Evolutionary conservation across 1,284 basidiomycete genomes (phyloP).

Genomic region (Boletellus sp.): DNA sequence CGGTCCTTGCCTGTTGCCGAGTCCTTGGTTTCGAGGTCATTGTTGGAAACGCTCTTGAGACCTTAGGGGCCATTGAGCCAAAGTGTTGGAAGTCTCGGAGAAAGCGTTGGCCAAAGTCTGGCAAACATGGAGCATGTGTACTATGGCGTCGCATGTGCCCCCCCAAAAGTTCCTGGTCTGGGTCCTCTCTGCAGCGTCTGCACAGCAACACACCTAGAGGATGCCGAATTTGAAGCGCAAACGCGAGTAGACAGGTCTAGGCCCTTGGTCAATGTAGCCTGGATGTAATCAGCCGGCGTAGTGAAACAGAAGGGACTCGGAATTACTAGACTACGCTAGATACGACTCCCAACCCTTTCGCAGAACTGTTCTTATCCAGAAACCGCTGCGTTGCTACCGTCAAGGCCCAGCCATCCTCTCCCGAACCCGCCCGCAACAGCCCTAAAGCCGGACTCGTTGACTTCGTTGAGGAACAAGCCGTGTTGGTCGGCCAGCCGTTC

Average conservation of each 20-base stretch:
- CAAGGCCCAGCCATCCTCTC: slow-evolving; percentile 62
- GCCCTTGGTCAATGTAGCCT: not conserved
- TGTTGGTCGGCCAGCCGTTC: slow-evolving; percentile 81
- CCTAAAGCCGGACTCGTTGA: slow-evolving; percentile 80
- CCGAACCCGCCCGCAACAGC: slow-evolving; percentile 81
- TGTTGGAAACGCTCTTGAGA: no score
- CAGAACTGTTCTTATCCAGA: not conserved
- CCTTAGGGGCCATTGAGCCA: no score
- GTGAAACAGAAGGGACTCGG: not conserved
- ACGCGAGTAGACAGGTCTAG: slow-evolving; percentile 8
- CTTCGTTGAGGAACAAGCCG: slow-evolving; percentile 84
- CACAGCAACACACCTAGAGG: not conserved
- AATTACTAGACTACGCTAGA: not conserved
- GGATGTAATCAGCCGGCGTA: not conserved
- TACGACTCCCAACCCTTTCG: no score
- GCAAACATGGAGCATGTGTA: no score
- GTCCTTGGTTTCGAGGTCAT: no score
- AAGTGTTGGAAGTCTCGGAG: no score
- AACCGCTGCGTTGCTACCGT: not conserved
- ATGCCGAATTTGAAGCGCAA: slow-evolving; percentile 28
- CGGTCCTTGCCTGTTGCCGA: no score
- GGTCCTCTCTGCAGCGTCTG: no score
- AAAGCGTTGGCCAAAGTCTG: no score
- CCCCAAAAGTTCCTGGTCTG: no score
- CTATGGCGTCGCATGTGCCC: no score